Evolutionary conservation across 2,329 filamentous ascomycete genomes (phyloP), one percentile per base, ranked within the genome.

Genomic region (Shiraia sp.): DNA sequence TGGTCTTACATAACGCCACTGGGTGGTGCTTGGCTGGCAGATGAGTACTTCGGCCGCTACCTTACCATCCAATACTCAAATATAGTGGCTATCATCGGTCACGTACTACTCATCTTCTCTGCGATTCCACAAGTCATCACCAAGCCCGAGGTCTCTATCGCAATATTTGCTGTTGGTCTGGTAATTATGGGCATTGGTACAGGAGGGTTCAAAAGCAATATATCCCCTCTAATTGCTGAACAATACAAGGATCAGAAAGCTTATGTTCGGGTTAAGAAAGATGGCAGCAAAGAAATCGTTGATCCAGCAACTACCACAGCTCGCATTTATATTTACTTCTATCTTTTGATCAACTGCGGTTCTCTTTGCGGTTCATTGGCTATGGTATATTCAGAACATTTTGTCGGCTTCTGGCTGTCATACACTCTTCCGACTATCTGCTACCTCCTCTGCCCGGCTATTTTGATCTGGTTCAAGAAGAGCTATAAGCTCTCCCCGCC

Each of bases 331-430:
- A 57, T 65, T 17, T 66, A 63, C 45, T 67, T 65, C 34, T 67
- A 66, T 44, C 41, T 65, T 14, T 40, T 66, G 15, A 63, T 66
- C 50, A 65, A 67, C 50, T 49, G 53, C 79, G 68, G 68, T 6
- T 64, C 63, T 3, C 54, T 69, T 14, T 55, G 63, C 7, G 64
- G 63, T 24, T 66, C 66, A 17, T 35, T 70, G 12, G 57, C 57
- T 10, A 71, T 71, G 68, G 65, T 66, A 6, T 71, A 68, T 42
- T 61, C 65, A 0, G 65, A 70, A 40, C 59, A 64, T 40, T 68
- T 63, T 26, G 79, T 88, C 30, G 86, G 86, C 7, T 90, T 88
- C 74, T 90, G 82, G 81, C 75, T 88, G 10, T 79, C 85, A 1
- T 90, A 77, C 71, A 72, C 85, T 10, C 74, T 89, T 8, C 86